These are phyloP conservation scores for Rosa rugosa DNA, from an alignment of 306 rosid genomes.

Conservation along the genomic window DNA sequence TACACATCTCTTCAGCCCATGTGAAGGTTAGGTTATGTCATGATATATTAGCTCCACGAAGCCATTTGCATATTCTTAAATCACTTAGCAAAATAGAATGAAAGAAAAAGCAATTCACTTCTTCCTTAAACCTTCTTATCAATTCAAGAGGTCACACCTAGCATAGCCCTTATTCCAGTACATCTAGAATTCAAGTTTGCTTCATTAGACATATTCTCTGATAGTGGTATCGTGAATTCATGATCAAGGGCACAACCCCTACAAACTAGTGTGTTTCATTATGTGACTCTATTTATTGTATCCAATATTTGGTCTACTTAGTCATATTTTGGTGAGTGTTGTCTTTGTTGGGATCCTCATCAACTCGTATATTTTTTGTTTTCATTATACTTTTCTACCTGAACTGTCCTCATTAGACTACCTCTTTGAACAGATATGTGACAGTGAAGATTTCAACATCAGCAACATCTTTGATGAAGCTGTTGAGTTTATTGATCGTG, in stretches of 20 bases:
- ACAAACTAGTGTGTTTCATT: background rate
- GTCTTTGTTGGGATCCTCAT: background rate
- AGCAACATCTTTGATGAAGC: slow-evolving; percentile 83
- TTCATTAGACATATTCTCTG: background rate
- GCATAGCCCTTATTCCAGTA: background rate
- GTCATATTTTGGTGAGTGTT: background rate
- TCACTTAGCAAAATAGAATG: background rate
- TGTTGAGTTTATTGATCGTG: slow-evolving; percentile 57
- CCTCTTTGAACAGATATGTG: slow-evolving; percentile 55
- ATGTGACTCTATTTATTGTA: background rate
- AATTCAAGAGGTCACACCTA: background rate
- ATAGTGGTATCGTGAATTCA: background rate
- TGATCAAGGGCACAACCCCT: background rate
- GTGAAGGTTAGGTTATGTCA: background rate
- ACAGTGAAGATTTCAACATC: slow-evolving; percentile 72
- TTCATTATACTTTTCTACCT: background rate
- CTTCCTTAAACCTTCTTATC: background rate
- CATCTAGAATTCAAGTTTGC: background rate
- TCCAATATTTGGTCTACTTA: background rate
- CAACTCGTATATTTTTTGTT: background rate
- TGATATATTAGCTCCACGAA: slow-evolving; percentile 5
- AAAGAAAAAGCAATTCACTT: background rate
- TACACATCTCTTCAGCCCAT: background rate
- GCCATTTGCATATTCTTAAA: background rate
- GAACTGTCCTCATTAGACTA: slow-evolving; percentile 17